phyloP scores from a whole-genome alignment of 768 basidiomycete genomes.

The Tylopilus rubrobrunneus region DNA sequence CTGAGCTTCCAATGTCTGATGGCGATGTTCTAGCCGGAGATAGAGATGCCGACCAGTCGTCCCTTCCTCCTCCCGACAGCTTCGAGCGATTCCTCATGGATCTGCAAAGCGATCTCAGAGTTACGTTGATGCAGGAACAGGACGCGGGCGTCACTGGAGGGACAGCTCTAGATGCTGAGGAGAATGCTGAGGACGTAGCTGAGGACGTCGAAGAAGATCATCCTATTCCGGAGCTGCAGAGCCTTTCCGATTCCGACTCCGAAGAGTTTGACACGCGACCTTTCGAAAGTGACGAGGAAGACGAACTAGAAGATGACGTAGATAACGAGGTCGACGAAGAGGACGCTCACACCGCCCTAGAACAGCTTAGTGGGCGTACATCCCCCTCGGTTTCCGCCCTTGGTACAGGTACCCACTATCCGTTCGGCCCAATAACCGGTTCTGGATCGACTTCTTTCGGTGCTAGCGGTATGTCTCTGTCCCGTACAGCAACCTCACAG shows the following conservation, averaged over 20 bases:
- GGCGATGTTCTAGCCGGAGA: constrained; percentile 5
- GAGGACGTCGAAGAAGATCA: constrained; percentile 18
- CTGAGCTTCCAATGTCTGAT: constrained; percentile 8
- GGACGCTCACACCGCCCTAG: constrained; percentile 21
- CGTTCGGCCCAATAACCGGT: constrained; percentile 5
- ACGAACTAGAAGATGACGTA: constrained; percentile 26
- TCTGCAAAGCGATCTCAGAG: constrained; percentile 67
- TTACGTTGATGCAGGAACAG: constrained; percentile 47
- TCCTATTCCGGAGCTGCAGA: constrained; percentile 23
- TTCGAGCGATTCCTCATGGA: constrained; percentile 82
- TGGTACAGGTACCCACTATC: constrained; percentile 9
- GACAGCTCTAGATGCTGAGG: constrained; percentile 6
- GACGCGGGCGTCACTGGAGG: constrained; percentile 6
- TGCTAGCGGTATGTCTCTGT: neutral
- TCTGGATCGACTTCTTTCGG: constrained; percentile 1
- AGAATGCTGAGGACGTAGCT: constrained; percentile 6
- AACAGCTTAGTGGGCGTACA: constrained; percentile 21
- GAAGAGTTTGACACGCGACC: constrained; percentile 20
- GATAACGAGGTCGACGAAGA: constrained; percentile 29
- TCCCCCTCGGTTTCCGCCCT: constrained; percentile 26
- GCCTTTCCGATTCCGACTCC: constrained; percentile 25
- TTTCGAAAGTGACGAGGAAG: constrained; percentile 21
- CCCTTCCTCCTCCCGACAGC: constrained; percentile 53
- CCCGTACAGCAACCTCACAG: constrained; percentile 2
- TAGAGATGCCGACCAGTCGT: constrained; percentile 12